These are phyloP conservation scores for Hymenoscyphus linearis DNA, from an alignment of 2,329 filamentous ascomycete species.

Conservation along the genomic window DNA sequence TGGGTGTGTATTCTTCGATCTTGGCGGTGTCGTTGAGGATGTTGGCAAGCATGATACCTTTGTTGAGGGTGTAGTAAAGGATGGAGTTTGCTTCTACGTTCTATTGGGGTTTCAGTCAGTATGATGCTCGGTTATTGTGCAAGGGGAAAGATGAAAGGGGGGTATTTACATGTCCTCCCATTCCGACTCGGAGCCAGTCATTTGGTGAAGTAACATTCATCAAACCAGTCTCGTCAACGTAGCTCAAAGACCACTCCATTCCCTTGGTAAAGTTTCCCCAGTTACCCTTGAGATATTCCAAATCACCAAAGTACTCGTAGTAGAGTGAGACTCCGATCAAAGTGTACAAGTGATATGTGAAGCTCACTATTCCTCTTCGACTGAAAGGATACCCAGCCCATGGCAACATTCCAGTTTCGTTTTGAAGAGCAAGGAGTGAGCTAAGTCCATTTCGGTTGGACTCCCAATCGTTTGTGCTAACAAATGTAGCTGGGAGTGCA, in stretches of 20 bases:
- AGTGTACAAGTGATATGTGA: slow-evolving; percentile 54
- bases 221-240: slow-evolving; percentile 34
- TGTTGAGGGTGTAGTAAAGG: slow-evolving; percentile 43
- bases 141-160: background rate
- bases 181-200: slow-evolving; percentile 24
- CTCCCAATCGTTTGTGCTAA: slow-evolving; percentile 45
- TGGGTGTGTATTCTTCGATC: slow-evolving; percentile 3
- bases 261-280: slow-evolving; percentile 45
- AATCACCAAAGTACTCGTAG: slow-evolving; percentile 48
- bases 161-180: slow-evolving; percentile 22
- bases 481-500: slow-evolving; percentile 46
- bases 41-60: slow-evolving; percentile 38
- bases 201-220: slow-evolving; percentile 19
- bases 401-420: slow-evolving; percentile 38
- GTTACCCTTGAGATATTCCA: slow-evolving; percentile 39
- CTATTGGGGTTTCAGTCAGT: background rate
- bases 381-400: slow-evolving; percentile 44
- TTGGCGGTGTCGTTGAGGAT: slow-evolving; percentile 20
- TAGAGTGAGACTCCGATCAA: slow-evolving; percentile 55
- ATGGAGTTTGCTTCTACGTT: slow-evolving; percentile 26
- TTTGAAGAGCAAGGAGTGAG: slow-evolving; percentile 37
- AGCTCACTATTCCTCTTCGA: slow-evolving; percentile 39
- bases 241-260: slow-evolving; percentile 38
- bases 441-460: slow-evolving; percentile 45
- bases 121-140: background rate